Percentiles rank a stretch among this genome's conserved stretches.
Conservation (phyloP, 139 green algal species). For the Yamagishiella unicocca region DNA sequence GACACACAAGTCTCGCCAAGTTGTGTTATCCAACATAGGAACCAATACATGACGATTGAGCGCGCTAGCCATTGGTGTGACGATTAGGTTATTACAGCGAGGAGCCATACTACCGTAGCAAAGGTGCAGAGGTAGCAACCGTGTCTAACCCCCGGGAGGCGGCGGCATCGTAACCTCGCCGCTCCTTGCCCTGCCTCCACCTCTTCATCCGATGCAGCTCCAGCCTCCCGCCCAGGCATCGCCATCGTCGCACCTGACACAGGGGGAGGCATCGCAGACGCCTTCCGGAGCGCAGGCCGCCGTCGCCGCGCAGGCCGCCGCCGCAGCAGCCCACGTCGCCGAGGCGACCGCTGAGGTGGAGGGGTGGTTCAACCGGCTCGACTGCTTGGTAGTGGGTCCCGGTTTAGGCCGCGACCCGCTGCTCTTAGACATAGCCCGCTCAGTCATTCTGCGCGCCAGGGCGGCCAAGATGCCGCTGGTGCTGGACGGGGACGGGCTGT, state of each 20-base stretch:
- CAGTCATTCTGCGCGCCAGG: constrained; percentile 35
- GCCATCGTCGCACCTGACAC: too few species aligned
- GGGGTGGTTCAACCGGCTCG: constrained; percentile 79
- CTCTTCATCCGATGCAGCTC: background rate
- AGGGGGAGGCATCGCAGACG: too few species aligned
- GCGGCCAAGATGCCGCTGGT: constrained; percentile 56
- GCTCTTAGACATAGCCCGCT: constrained; percentile 41
- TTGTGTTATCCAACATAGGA: too few species aligned
- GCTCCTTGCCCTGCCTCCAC: background rate
- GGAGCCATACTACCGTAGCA: too few species aligned
- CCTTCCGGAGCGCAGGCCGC: background rate
- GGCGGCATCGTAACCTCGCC: background rate
- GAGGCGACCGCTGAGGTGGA: constrained; percentile 58
- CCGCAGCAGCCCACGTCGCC: constrained; percentile 24
- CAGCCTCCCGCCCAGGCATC: too few species aligned
- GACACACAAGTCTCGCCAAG: too few species aligned
- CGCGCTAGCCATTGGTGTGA: too few species aligned
- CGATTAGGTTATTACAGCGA: too few species aligned
- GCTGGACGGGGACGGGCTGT: constrained; percentile 63
- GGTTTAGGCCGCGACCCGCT: constrained; percentile 79
- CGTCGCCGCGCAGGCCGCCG: constrained; percentile 3
- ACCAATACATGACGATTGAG: too few species aligned
- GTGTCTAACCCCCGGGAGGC: too few species aligned
- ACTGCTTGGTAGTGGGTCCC: constrained; percentile 84
- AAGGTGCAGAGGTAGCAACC: too few species aligned